Base-by-base conservation (phyloP, 2,329 filamentous ascomycete genomes). In the Stylonectria norvegica region DNA sequence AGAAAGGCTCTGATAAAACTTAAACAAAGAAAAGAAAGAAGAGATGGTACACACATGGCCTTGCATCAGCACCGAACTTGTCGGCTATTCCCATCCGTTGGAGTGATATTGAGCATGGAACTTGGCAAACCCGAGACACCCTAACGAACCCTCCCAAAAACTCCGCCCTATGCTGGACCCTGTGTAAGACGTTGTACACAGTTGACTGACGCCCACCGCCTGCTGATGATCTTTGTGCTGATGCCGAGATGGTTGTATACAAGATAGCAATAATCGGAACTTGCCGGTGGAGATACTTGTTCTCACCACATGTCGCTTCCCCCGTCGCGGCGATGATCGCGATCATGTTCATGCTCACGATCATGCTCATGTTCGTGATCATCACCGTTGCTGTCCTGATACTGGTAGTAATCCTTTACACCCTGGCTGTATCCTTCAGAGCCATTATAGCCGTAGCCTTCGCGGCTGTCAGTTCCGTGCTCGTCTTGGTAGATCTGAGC, bases 401-500 rank as follows among this genome's bases (percentile, higher is more conserved):
- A 62, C 38, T 66, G 60, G 42, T 67, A 68, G 47, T 70, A 69
- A 37, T 69, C 65, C 50, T 68, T 69, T 28, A 50, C 52, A 36
- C 63, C 62, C 34, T 67, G 64, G 31, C 61, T 58, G 37, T 69
- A 67, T 38, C 55, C 59, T 34, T 68, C 66, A 27, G 59, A 53
- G 35, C 57, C 60, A 22, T 69, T 62, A 45, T 68, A 66, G 44
- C 61, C 64, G 42, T 65, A 69, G 40, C 52, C 56, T 38, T 59
- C 57, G 31, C 61, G 53, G 29, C 62, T 54, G 31, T 71, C 68
- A 31, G 62, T 66, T 42, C 65, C 64, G 42, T 74, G 71, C 40
- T 73, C 71, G 47, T 76, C 73, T 53, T 76, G 71, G 48, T 75
- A 76, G 27, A 74, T 73, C 45, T 75, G 72, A 44, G 70, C 70